Evolutionary conservation across 148 eudicot genomes (phyloP), one percentile per base, ranked within the genome.

Genomic region (Vaccinium corymbosum): DNA sequence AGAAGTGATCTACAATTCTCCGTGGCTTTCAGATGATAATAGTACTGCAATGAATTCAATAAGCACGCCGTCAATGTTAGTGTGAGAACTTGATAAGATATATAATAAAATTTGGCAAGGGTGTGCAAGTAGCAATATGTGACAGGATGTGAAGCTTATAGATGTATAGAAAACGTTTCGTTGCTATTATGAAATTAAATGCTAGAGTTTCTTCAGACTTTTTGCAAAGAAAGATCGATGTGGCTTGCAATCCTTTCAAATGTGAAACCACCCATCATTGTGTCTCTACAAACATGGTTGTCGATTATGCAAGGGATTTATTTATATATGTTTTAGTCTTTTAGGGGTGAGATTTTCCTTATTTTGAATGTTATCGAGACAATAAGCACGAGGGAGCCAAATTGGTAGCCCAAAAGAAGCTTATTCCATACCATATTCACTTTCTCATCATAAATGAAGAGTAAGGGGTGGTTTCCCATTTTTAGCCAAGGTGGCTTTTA

Each of bases 1-100:
- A 73, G 10, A 42, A 73, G 77, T 7, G 77, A 73, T 38, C 77
- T 73, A 42, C 77, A 73, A 50, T 35, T 48, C 12, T 73, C 77
- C 6, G 7, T 20, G 7, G 25, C 42, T 42, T 38, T 17, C 1
- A 73, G 77, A 42, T 73, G 77, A 17, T 38, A 17, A 42, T 73
- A 73, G 12, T 42, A 73, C 50, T 73, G 77, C 77, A 17, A 73
- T 42, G 50, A 7, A 73, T 71, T 71, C 20, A 32, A 29, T 71
- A 15, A 29, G 76, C 76, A 16, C 3, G 42, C 22, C 19, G 4
- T 15, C 22, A 35, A 38, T 42, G 77, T 38, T 38, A 16, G 77
- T 42, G 77, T 38, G 48, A 13, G 10, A 71, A 29, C 7, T n/a
- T 71, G 48, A 62, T 20, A n/a, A 20, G 27, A 62, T 8, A n/a